These are phyloP conservation scores for Ceratocystiopsis sp. DNA, from an alignment of 2,329 filamentous ascomycete genomes.

Conservation along the genomic window DNA sequence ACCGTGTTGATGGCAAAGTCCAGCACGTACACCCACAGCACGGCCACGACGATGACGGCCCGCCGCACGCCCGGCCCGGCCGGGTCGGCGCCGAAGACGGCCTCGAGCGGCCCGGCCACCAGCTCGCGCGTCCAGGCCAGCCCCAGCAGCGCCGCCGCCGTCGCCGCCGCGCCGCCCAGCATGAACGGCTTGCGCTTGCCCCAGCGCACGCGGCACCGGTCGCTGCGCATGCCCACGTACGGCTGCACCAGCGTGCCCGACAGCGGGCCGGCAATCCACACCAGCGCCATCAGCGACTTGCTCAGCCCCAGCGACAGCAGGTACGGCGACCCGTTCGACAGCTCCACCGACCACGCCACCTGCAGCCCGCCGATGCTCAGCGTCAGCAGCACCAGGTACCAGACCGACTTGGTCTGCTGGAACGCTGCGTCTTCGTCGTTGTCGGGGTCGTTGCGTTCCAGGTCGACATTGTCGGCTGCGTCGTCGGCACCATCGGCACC, in stretches of 20 bases:
- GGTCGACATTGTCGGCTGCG: constrained; percentile 18
- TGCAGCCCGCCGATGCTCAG: constrained; percentile 78
- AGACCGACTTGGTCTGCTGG: constrained; percentile 60
- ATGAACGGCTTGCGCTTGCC: constrained; percentile 73
- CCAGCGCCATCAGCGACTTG: constrained; percentile 67
- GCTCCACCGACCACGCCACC: constrained; percentile 88
- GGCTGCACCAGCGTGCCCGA: constrained; percentile 68
- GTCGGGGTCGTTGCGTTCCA: constrained; percentile 9
- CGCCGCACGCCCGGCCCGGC: constrained; percentile 47
- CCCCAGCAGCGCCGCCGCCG: constrained; percentile 48
- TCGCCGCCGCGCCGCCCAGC: constrained; percentile 50
- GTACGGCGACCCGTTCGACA: constrained; percentile 82
- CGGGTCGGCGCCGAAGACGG: constrained; percentile 51
- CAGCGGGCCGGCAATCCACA: constrained; percentile 71
- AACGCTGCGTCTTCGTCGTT: constrained; percentile 26
- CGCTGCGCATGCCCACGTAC: constrained; percentile 66
- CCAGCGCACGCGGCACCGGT: constrained; percentile 58
- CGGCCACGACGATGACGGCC: constrained; percentile 59
- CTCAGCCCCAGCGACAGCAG: constrained; percentile 64
- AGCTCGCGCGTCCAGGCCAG: constrained; percentile 62
- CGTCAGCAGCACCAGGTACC: constrained; percentile 76
- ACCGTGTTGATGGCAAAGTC: constrained; percentile 95
- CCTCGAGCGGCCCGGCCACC: constrained; percentile 43
- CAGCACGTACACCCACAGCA: constrained; percentile 73
- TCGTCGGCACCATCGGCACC: neutral